Percentiles rank a stretch among this genome's conserved stretches.
Conservation (phyloP, 441 rosid species). For the Macaranga tanarius region DNA sequence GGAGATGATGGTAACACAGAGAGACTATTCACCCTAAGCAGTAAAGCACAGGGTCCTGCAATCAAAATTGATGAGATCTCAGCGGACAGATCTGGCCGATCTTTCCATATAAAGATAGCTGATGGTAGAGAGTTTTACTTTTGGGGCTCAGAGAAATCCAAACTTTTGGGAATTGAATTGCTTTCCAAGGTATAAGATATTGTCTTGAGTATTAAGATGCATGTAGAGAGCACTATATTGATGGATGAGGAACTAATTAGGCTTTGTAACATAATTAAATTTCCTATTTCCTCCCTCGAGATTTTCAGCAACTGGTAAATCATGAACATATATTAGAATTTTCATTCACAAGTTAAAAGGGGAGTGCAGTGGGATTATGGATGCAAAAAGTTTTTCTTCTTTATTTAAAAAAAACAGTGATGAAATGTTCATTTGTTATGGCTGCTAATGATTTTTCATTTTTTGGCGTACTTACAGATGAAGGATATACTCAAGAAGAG, state of each 20-base stretch:
- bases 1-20: slow-evolving; percentile 84
- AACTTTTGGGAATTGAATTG: slow-evolving; percentile 78
- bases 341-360: too few relatives aligned
- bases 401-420: too few relatives aligned
- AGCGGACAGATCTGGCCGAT: slow-evolving; percentile 80
- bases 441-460: slow-evolving; percentile 12
- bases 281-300: too few relatives aligned
- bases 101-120: slow-evolving; percentile 57
- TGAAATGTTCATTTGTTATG: too few relatives aligned
- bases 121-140: slow-evolving; percentile 60
- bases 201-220: not conserved
- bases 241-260: not conserved
- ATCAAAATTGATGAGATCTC: slow-evolving; percentile 60
- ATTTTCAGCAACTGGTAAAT: too few relatives aligned
- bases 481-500: slow-evolving; percentile 71
- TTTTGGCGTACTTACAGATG: slow-evolving; percentile 47
- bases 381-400: too few relatives aligned
- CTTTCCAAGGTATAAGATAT: slow-evolving; percentile 60
- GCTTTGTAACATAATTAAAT: too few relatives aligned
- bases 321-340: too few relatives aligned
- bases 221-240: not conserved
- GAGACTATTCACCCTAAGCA: slow-evolving; percentile 60
- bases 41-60: slow-evolving; percentile 42
- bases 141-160: slow-evolving; percentile 94
- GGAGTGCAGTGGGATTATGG: too few relatives aligned